Base-by-base conservation (phyloP, 2,329 filamentous ascomycete genomes). In the Ophiostoma pallidulum region DNA sequence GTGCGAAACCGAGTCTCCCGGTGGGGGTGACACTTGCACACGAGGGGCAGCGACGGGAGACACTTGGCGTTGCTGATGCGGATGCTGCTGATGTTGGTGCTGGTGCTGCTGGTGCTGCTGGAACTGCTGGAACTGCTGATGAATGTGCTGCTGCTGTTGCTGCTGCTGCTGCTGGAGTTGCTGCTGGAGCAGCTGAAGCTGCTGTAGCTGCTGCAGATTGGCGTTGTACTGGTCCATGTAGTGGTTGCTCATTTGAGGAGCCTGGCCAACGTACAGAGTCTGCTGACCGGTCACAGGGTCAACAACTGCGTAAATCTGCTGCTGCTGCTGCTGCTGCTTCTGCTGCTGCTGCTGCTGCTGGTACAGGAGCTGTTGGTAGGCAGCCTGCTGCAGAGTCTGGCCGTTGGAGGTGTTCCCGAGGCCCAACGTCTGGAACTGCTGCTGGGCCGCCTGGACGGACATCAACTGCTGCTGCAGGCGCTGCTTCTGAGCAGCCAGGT, bases 401-500 rank as follows among this genome's bases (percentile, higher is more conserved):
- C 28, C 32, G 31, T 43, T 41, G 8, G 18, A 28, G 47, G 67
- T 67, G 59, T 73, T 82, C 51, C 43, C 82, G 50, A 94, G 63
- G 64, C 75, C 88, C 67, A 94, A 71, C 55, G 78, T 80, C 63
- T 89, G 84, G 60, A 90, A 85, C 65, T 90, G 85, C 66, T 89
- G 85, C 51, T 87, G 84, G 32, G 86, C 85, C 45, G 82, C 81
- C 59, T 91, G 92, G 20, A 96, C 80, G 55, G 72, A 86, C 57
- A 88, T 78, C 56, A 97, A 76, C 68, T 97, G 89, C 68, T 96
- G 90, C 68, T 97, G 90, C 45, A 97, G 79, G 54, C 86, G 84
- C 69, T 95, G 89, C 68, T 97, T 91, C 67, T 95, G 90, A 62
- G 95, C 88, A 35, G 89, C 88, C 43, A 98, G 76, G 61, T 94